Percentiles rank a stretch among this genome's conserved stretches.
These are phyloP conservation scores for Limonium bicolor DNA, from an alignment of 148 eudicot genomes.

Conservation along the genomic window DNA sequence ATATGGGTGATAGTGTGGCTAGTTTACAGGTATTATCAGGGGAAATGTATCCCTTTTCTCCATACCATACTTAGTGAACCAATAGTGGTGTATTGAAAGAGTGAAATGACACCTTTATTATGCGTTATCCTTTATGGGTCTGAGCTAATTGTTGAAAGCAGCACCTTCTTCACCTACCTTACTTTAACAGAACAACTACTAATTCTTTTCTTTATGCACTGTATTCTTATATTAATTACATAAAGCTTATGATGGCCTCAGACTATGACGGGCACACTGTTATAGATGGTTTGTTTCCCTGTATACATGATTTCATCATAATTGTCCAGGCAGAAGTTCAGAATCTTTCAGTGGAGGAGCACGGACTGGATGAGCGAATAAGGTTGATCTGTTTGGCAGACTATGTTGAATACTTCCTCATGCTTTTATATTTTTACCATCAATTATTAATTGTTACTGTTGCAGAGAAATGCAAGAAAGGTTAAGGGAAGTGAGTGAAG, in stretches of 20 bases:
- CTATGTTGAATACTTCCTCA: constrained; percentile 7
- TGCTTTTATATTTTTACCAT: neutral
- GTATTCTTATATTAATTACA: neutral
- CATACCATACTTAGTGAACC: neutral
- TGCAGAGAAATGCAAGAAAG: constrained; percentile 87
- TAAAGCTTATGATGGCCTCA: neutral
- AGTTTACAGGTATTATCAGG: constrained; percentile 53
- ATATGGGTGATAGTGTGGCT: constrained; percentile 47
- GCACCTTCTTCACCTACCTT: neutral
- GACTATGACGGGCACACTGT: neutral
- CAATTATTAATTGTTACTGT: constrained; percentile 6
- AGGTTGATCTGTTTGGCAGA: constrained; percentile 30
- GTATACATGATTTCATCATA: neutral
- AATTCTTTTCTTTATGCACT: too few species aligned
- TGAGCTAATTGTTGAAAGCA: neutral
- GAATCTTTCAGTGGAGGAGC: constrained; percentile 62
- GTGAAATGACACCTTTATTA: neutral
- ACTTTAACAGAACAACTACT: too few species aligned
- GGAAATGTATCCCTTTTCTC: neutral
- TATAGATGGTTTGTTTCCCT: neutral
- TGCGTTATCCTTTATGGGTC: too few species aligned
- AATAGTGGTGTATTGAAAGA: neutral
- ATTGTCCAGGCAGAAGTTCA: constrained; percentile 76
- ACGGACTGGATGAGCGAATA: constrained; percentile 66
- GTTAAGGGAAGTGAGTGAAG: constrained; percentile 77